Base-by-base conservation (phyloP, 2,329 filamentous ascomycete species). In the Pseudopithomyces chartarum region DNA sequence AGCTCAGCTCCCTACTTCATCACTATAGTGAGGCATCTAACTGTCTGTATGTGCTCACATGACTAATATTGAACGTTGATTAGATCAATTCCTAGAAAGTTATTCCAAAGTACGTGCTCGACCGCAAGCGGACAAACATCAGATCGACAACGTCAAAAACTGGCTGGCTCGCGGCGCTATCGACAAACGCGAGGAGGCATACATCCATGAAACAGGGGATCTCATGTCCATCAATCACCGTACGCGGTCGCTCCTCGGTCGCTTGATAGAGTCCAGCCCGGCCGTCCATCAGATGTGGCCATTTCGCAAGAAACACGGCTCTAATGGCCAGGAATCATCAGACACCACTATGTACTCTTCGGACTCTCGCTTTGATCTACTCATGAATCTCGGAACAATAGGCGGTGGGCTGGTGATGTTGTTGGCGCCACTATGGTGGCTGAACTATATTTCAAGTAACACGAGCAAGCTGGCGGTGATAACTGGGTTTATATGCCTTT, bases 351-450 rank as follows among this genome's bases (percentile, higher is more conserved):
- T 26, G 4, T 66, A 67, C 23, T 59, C 60, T 2, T 64, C 57
- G 19, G 47, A 67, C 20, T 12, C 40, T 1, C 54, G 26, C 2
- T 59, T 69, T 12, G 59, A 62, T 13, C 26, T 15, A 12, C 40
- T 67, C 6, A 66, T 60, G 1, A 66, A 63, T 10, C 22, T 40
- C 6, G 49, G 17, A 17, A 67, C 66, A 8, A 62, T 66, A 3
- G 0, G 54, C 0, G 32, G 56, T 2, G 63, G 67, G 1, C 34
- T 64, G 1, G 10, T 46, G 1, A 68, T 71, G 64, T 55, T 71
- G 13, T 40, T 69, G 10, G 62, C 52, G 3, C 66, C 69, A 1
- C 20, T 70, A 38, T 71, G 66, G 69, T 59, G 52, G 59, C 44
- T 70, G 7, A 61, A 61, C 15, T 61, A 49, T 39, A 52, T 59